These are phyloP conservation scores for Aspergillus asperescens DNA, from an alignment of 495 filamentous ascomycete species.

Conservation along the genomic window DNA sequence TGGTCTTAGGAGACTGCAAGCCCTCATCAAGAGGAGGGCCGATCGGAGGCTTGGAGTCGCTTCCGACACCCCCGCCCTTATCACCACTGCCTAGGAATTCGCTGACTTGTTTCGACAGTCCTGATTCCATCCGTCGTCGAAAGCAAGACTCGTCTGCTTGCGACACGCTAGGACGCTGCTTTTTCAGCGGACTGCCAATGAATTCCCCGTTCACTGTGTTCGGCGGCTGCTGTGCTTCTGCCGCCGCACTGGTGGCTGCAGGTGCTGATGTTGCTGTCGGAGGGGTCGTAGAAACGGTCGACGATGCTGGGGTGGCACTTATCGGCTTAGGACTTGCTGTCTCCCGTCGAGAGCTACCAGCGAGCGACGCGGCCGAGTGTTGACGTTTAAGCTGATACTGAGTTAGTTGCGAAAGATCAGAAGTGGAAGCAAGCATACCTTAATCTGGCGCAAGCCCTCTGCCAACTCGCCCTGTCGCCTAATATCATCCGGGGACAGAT, in stretches of 20 bases:
- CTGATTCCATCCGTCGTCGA: constrained; percentile 43
- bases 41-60: background rate
- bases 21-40: background rate
- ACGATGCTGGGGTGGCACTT: constrained; percentile 32
- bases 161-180: constrained; percentile 67
- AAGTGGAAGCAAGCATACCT: constrained; percentile 52
- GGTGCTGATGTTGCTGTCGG: constrained; percentile 23
- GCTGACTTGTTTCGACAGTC: constrained; percentile 35
- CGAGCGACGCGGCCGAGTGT: constrained; percentile 76
- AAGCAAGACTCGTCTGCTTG: constrained; percentile 53
- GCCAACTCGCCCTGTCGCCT: constrained; percentile 78
- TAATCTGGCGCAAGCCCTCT: constrained; percentile 87
- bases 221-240: constrained; percentile 26
- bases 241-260: constrained; percentile 17
- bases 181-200: constrained; percentile 79
- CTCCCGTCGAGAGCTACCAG: constrained; percentile 33
- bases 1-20: constrained; percentile 8
- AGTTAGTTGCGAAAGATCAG: constrained; percentile 10
- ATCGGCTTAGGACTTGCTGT: constrained; percentile 44
- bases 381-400: constrained; percentile 77
- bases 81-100: constrained; percentile 2
- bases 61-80: background rate
- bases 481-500: constrained; percentile 73
- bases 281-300: constrained; percentile 39
- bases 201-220: constrained; percentile 43